These are phyloP conservation scores for Coniochaeta prunicola DNA, from an alignment of 2,329 filamentous ascomycete species.

Conservation along the genomic window DNA sequence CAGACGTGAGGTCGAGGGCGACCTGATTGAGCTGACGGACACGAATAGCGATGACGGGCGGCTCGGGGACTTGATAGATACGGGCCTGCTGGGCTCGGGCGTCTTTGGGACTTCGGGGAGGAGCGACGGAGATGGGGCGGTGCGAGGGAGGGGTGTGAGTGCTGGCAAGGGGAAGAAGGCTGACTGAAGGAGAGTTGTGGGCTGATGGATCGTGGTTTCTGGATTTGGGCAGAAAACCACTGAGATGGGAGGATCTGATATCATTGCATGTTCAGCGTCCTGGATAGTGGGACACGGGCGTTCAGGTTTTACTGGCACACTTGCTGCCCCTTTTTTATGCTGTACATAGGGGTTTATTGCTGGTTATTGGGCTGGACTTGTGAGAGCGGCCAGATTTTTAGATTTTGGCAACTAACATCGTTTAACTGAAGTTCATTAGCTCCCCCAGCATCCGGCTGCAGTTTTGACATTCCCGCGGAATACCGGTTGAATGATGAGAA, in stretches of 20 bases:
- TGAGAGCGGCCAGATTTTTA: neutral
- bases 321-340: constrained; percentile 2
- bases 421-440: neutral
- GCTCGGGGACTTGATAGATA: constrained; percentile 4
- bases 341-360: constrained; percentile 4
- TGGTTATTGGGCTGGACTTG: neutral
- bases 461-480: neutral
- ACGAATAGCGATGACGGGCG: constrained; percentile 16
- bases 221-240: neutral
- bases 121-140: constrained; percentile 25
- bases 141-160: constrained; percentile 22
- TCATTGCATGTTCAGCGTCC: constrained; percentile 7
- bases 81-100: constrained; percentile 8
- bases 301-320: constrained; percentile 2
- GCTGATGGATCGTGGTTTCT: neutral
- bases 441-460: too few relatives aligned
- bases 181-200: constrained; percentile 22
- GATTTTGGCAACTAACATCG: neutral
- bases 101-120: constrained; percentile 28
- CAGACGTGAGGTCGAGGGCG: constrained; percentile 15
- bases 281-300: neutral
- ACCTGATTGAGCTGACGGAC: constrained; percentile 21
- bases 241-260: constrained; percentile 2
- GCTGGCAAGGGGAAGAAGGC: constrained; percentile 35
- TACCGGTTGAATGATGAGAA: too few relatives aligned